phyloP scores from a whole-genome alignment of 176 grass and related monocot genomes.

The Thalia dealbata region DNA sequence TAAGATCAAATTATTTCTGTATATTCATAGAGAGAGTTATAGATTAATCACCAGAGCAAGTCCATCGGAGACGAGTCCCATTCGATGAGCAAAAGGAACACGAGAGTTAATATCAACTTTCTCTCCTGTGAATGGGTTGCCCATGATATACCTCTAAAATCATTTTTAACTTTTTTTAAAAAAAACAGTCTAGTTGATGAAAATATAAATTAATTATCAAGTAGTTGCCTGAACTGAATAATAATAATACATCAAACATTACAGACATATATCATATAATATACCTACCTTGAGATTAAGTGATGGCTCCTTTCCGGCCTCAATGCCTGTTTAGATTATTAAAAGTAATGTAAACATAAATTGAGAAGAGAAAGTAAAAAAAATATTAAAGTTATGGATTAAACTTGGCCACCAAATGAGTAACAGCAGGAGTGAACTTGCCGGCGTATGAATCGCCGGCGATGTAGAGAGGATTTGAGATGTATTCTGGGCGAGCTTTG shows the following conservation, averaged over 20 bases:
- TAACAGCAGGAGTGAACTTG: slow-evolving; percentile 26
- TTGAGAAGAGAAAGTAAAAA: too few species aligned
- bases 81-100: slow-evolving; percentile 29
- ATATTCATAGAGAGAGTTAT: too few species aligned
- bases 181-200: too few species aligned
- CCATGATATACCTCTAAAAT: slow-evolving; percentile 38
- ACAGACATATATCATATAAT: too few species aligned
- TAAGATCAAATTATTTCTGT: too few species aligned
- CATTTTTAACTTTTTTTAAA: too few species aligned
- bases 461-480: slow-evolving; percentile 53
- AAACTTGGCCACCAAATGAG: slow-evolving; percentile 29
- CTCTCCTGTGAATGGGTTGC: slow-evolving; percentile 30
- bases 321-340: too few species aligned
- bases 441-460: slow-evolving; percentile 52
- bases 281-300: slow-evolving; percentile 42
- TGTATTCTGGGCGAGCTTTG: slow-evolving; percentile 31
- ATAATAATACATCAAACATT: too few species aligned
- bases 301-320: slow-evolving; percentile 10
- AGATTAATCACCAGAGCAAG: slow-evolving; percentile 34
- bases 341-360: too few species aligned
- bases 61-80: slow-evolving; percentile 51
- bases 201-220: too few species aligned
- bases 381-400: too few species aligned
- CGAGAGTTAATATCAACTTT: slow-evolving; percentile 17
- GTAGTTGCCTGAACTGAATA: too few species aligned